These are phyloP conservation scores for Dactylellina sp. DNA, from an alignment of 2,329 filamentous ascomycete genomes.

Conservation along the genomic window DNA sequence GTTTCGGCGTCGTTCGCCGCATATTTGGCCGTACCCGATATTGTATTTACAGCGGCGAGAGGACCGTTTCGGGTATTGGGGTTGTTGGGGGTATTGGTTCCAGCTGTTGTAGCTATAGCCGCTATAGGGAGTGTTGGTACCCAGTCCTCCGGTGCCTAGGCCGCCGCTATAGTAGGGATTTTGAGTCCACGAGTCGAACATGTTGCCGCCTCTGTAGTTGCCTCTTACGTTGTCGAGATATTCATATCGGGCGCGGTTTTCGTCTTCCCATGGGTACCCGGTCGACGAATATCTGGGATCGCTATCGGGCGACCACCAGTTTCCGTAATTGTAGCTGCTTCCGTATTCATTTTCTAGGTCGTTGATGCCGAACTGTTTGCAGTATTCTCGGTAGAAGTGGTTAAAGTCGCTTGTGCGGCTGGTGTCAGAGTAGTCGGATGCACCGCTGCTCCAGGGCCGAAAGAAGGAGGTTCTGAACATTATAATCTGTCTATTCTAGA, in stretches of 20 bases:
- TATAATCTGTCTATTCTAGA: neutral
- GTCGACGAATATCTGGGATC: neutral
- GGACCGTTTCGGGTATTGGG: neutral
- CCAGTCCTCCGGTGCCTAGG: neutral
- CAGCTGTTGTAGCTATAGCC: no score
- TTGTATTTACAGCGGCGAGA: slow-evolving; percentile 32
- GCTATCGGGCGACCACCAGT: neutral
- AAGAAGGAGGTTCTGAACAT: slow-evolving; percentile 19
- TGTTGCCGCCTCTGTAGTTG: neutral
- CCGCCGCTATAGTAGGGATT: neutral
- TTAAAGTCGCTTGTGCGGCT: slow-evolving; percentile 16
- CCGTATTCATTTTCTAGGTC: neutral
- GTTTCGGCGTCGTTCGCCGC: slow-evolving; percentile 19
- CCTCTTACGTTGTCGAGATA: slow-evolving; percentile 34
- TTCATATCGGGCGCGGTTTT: slow-evolving; percentile 27
- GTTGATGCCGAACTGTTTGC: slow-evolving; percentile 9
- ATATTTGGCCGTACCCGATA: slow-evolving; percentile 4
- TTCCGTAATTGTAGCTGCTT: neutral
- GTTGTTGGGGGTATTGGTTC: neutral
- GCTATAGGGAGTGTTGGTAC: slow-evolving; percentile 1
- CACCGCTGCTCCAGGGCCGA: neutral
- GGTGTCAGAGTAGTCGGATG: neutral
- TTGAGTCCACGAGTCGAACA: slow-evolving; percentile 13
- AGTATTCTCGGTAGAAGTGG: slow-evolving; percentile 23
- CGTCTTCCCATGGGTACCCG: slow-evolving; percentile 7